phyloP scores from a whole-genome alignment of 345 rosid genomes.

The Eutrema yunnanense region DNA sequence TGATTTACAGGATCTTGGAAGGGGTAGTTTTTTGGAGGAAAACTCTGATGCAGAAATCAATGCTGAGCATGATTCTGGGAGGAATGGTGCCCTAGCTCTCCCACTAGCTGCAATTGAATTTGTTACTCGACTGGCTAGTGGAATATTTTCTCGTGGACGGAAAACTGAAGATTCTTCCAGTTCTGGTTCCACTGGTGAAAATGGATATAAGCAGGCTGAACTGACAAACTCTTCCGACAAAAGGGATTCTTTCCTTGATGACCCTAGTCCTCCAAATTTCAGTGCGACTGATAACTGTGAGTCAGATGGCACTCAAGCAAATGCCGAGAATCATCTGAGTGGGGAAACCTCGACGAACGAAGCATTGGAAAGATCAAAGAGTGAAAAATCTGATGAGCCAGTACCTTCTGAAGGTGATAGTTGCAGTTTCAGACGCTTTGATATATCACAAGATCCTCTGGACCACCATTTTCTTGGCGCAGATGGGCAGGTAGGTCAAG shows the following conservation, averaged over 20 bases:
- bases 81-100: slow-evolving; percentile 68
- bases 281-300: slow-evolving; percentile 30
- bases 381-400: slow-evolving; percentile 34
- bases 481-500: slow-evolving; percentile 55
- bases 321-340: slow-evolving; percentile 28
- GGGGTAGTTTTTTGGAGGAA: slow-evolving; percentile 28
- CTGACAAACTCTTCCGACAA: slow-evolving; percentile 24
- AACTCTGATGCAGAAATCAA: slow-evolving; percentile 41
- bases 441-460: slow-evolving; percentile 62
- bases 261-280: slow-evolving; percentile 35
- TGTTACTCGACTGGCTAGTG: slow-evolving; percentile 75
- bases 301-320: slow-evolving; percentile 29
- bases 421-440: slow-evolving; percentile 65
- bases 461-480: slow-evolving; percentile 79
- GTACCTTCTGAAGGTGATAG: slow-evolving; percentile 32
- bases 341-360: slow-evolving; percentile 26
- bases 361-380: slow-evolving; percentile 34
- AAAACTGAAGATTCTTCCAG: slow-evolving; percentile 43
- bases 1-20: slow-evolving; percentile 48
- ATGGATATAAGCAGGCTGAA: slow-evolving; percentile 32
- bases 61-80: slow-evolving; percentile 45
- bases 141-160: slow-evolving; percentile 70
- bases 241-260: slow-evolving; percentile 22
- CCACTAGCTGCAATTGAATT: slow-evolving; percentile 87
- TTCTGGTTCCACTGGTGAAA: slow-evolving; percentile 45